These are phyloP conservation scores for Novymonas esmeraldas DNA, from an alignment of 208 protist species.

Conservation along the genomic window DNA sequence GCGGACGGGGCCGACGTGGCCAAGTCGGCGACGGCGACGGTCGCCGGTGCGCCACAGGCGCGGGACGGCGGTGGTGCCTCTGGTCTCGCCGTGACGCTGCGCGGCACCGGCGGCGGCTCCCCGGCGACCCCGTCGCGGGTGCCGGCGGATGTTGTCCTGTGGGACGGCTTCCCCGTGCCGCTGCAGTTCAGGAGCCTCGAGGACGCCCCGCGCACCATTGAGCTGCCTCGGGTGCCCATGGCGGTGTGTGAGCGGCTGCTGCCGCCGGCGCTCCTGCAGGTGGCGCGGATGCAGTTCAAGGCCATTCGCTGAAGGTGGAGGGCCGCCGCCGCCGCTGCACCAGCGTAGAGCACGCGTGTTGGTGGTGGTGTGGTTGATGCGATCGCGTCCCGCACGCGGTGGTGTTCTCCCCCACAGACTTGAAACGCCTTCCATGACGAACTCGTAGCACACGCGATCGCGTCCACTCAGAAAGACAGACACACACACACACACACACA, in stretches of 20 bases:
- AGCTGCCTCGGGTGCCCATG: conserved; percentile 36
- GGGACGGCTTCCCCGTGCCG: conserved; percentile 33
- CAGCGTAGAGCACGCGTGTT: background rate
- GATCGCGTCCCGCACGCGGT: too few relatives aligned
- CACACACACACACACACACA: too few relatives aligned
- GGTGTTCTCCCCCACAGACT: too few relatives aligned
- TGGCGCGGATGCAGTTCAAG: conserved; percentile 27
- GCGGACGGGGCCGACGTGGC: conserved; percentile 1
- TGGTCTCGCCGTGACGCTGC: conserved; percentile 3
- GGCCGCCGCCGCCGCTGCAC: background rate
- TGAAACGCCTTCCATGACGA: too few relatives aligned
- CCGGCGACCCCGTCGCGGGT: conserved; percentile 2
- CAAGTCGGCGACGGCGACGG: background rate
- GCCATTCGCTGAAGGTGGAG: conserved; percentile 5
- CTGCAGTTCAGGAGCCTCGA: conserved; percentile 21
- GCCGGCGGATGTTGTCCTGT: conserved; percentile 12
- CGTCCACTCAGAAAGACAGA: too few relatives aligned
- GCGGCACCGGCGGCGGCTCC: conserved; percentile 9
- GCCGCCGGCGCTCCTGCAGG: conserved; percentile 40
- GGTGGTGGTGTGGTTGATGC: too few relatives aligned
- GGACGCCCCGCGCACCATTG: conserved; percentile 25
- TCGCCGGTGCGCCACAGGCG: background rate
- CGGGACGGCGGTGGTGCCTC: background rate
- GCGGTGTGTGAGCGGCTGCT: conserved; percentile 54
- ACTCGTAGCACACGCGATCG: too few relatives aligned